Percentiles rank a stretch among this genome's conserved stretches.
Evolutionary conservation across 2,329 filamentous ascomycete species (phyloP).

Genomic region (Bipolaris cookei): DNA sequence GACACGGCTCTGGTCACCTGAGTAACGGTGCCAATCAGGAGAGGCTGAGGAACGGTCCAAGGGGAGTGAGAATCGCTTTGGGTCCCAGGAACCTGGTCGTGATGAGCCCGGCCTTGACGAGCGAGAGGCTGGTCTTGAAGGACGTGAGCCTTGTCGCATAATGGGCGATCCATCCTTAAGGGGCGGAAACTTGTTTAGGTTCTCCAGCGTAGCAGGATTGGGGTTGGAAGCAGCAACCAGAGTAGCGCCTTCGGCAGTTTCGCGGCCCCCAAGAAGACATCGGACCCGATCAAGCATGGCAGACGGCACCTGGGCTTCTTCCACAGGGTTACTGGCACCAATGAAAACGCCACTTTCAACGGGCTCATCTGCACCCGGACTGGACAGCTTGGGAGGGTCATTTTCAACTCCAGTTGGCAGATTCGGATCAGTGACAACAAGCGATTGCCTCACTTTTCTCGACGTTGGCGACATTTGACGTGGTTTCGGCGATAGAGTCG

Average conservation of each 20-base stretch:
- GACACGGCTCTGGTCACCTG: constrained; percentile 44
- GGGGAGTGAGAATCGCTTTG: constrained; percentile 35
- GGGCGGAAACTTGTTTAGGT: constrained; percentile 18
- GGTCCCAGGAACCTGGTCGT: constrained; percentile 38
- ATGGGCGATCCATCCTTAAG: constrained; percentile 28
- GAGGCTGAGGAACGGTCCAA: constrained; percentile 41
- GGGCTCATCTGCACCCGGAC: constrained; percentile 4
- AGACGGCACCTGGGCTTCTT: constrained; percentile 31
- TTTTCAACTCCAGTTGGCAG: constrained; percentile 31
- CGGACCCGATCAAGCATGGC: constrained; percentile 38
- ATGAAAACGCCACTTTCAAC: constrained; percentile 20
- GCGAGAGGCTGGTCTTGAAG: constrained; percentile 33
- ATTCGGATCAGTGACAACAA: constrained; percentile 8
- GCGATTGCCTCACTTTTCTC: constrained; percentile 18
- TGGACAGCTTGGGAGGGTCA: constrained; percentile 28
- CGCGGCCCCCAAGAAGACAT: constrained; percentile 29
- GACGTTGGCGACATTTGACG: constrained; percentile 25
- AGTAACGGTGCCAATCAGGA: constrained; percentile 40
- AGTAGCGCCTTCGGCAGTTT: constrained; percentile 21
- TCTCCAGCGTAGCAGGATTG: constrained; percentile 21
- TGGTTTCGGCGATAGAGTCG: constrained; percentile 26
- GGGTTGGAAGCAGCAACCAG: constrained; percentile 12
- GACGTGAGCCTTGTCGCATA: constrained; percentile 32
- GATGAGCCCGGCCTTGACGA: constrained; percentile 32
- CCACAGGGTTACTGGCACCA: constrained; percentile 19